Conservation (phyloP, 208 protist species). For the Vickermania ingenoplastis region DNA sequence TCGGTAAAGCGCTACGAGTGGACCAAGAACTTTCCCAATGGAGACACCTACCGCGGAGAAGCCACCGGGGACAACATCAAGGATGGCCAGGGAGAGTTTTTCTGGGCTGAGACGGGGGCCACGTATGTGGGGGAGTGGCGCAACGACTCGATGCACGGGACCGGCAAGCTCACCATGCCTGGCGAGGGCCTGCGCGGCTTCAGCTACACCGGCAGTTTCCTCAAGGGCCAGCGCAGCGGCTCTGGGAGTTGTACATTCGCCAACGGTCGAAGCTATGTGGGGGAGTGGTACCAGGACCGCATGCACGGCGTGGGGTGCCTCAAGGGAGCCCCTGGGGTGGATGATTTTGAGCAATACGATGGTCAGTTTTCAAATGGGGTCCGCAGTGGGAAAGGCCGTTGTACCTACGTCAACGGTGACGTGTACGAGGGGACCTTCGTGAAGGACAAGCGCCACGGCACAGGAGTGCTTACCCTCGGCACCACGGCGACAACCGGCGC, state of each 20-base stretch:
- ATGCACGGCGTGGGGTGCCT: slow-evolving; percentile 73
- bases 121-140: slow-evolving; percentile 49
- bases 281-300: slow-evolving; percentile 71
- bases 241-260: slow-evolving; percentile 57
- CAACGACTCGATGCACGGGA: slow-evolving; percentile 43
- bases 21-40: slow-evolving; percentile 61
- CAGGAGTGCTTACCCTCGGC: slow-evolving; percentile 40
- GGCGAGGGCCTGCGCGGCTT: slow-evolving; percentile 32
- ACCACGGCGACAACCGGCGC: neutral
- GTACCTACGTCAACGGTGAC: slow-evolving; percentile 59
- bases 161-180: slow-evolving; percentile 44
- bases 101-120: slow-evolving; percentile 40
- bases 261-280: slow-evolving; percentile 66
- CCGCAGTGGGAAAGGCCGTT: slow-evolving; percentile 56
- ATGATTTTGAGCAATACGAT: slow-evolving; percentile 60
- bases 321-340: slow-evolving; percentile 25
- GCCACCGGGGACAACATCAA: slow-evolving; percentile 53
- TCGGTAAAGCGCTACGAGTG: slow-evolving; percentile 27
- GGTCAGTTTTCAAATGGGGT: slow-evolving; percentile 47
- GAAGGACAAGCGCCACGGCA: slow-evolving; percentile 49
- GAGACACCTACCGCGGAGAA: slow-evolving; percentile 56
- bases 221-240: slow-evolving; percentile 50
- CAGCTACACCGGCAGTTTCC: slow-evolving; percentile 50
- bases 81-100: slow-evolving; percentile 51
- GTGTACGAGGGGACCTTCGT: slow-evolving; percentile 66